Evolutionary conservation across 371 early-diverging fungal genomes (phyloP).

Genomic region (Zancudomyces culisetae): DNA sequence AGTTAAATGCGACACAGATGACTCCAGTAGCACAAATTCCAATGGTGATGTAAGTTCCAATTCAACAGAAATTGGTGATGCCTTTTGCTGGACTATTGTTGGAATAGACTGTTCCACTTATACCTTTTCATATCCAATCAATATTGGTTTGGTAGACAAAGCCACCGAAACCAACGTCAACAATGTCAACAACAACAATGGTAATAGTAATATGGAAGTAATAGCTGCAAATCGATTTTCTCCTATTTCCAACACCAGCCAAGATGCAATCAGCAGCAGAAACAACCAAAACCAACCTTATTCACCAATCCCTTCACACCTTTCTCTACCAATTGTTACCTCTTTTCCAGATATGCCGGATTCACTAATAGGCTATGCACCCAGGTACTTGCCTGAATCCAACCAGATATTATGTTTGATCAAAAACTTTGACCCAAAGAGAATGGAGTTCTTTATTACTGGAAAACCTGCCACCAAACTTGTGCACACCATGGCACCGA

Average conservation of each 20-base stretch:
- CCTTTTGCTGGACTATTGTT: slow-evolving; percentile 71
- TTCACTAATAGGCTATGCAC: background rate
- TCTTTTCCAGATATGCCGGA: background rate
- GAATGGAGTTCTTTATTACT: background rate
- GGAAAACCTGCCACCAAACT: background rate
- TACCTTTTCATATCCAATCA: slow-evolving; percentile 8
- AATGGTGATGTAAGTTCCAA: too few relatives aligned
- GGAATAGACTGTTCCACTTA: slow-evolving; percentile 33
- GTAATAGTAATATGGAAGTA: too few relatives aligned
- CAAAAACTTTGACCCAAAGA: background rate
- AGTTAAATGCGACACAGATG: too few relatives aligned
- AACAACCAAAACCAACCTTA: too few relatives aligned
- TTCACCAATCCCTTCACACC: too few relatives aligned
- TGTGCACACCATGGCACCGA: background rate
- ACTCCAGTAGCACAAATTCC: too few relatives aligned
- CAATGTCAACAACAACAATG: background rate
- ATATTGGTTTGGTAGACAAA: background rate
- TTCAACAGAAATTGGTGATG: slow-evolving; percentile 49
- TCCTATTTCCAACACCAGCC: background rate
- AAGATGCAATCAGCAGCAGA: background rate
- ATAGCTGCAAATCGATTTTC: too few relatives aligned
- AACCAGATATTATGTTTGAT: background rate
- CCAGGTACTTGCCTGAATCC: background rate
- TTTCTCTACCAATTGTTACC: background rate
- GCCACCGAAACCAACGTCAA: background rate